phyloP scores from a whole-genome alignment of 2,329 filamentous ascomycete genomes.

The Hymenoscyphus infarciens region DNA sequence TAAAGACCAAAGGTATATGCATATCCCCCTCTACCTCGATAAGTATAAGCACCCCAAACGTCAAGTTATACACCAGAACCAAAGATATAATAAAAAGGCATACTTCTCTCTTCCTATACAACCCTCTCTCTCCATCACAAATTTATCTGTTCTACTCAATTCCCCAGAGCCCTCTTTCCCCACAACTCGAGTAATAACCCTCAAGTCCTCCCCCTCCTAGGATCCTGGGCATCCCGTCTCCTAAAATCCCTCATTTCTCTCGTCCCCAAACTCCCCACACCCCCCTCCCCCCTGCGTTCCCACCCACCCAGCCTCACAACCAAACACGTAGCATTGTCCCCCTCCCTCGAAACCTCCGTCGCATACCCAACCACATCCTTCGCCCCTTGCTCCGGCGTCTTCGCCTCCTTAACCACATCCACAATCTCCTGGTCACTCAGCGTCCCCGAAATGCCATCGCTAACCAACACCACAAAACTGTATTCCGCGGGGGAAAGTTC shows the following conservation, averaged over 20 bases:
- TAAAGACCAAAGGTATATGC: neutral
- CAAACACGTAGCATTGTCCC: slow-evolving; percentile 67
- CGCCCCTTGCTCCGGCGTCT: slow-evolving; percentile 82
- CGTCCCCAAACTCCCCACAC: slow-evolving; percentile 82
- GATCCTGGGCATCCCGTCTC: slow-evolving; percentile 75
- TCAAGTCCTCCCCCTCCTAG: slow-evolving; percentile 55
- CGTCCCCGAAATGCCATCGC: slow-evolving; percentile 83
- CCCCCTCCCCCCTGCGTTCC: slow-evolving; percentile 76
- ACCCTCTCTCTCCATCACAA: neutral
- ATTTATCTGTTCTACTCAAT: neutral
- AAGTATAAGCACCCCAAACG: neutral
- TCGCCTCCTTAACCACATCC: slow-evolving; percentile 90
- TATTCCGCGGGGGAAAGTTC: slow-evolving; percentile 82
- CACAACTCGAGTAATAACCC: neutral
- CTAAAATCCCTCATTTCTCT: slow-evolving; percentile 88
- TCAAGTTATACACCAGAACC: neutral
- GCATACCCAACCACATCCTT: slow-evolving; percentile 79
- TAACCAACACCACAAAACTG: slow-evolving; percentile 82
- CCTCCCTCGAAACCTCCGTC: slow-evolving; percentile 65
- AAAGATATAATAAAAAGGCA: neutral
- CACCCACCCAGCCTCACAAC: slow-evolving; percentile 66
- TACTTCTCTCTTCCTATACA: neutral
- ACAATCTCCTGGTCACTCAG: slow-evolving; percentile 92
- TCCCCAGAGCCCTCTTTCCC: neutral
- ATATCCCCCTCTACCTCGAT: neutral